Evolutionary conservation across 2,329 filamentous ascomycete genomes (phyloP), one percentile per base, ranked within the genome.

Genomic region (Verticillium alfalfae): DNA sequence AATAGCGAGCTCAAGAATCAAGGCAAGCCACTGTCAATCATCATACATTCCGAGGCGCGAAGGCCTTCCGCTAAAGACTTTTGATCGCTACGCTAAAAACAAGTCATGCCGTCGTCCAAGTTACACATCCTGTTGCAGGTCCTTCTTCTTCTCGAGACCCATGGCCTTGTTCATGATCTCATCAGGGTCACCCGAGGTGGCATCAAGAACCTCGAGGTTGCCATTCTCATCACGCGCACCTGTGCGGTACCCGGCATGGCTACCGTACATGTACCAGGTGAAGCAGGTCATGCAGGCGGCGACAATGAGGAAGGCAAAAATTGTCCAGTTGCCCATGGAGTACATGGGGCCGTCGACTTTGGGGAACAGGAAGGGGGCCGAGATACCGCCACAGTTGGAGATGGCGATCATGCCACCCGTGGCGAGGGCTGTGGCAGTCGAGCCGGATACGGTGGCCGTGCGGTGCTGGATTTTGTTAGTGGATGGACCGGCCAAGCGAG

Each of bases 401-500:
- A 74, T 71, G 62, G 72, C 66, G 34, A 75, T 72, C 70, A 73
- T 74, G 34, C 72, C 73, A 2, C 70, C 72, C 3, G 71, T 73
- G 2, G 71, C 72, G 38, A 74, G 65, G 2, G 71, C 71, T 0
- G 71, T 73, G 2, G 71, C 71, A 5, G 70, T 72, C 26, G 71
- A 73, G 8, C 71, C 71, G 60, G 66, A 66, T 6, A 73, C 71
- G 0, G 70, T 71, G n/a, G 71, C 72, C 59, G 71, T 74, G 59
- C 72, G 69, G 38, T 74, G 70, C 45, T 52, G 18, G 1, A 9
- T 22, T 7, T 10, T 12, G 18, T 52, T 68, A 71, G 22, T 57
- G 16, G 26, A 58, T 59, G 52, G 57, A 58, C 63, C 58, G 2
- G 62, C 58, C 10, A 62, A 2, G 26, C 62, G 60, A 1, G 58